Evolutionary conservation across 345 rosid species (phyloP), one percentile per base, ranked within the genome.

Genomic region (Salix purpurea): DNA sequence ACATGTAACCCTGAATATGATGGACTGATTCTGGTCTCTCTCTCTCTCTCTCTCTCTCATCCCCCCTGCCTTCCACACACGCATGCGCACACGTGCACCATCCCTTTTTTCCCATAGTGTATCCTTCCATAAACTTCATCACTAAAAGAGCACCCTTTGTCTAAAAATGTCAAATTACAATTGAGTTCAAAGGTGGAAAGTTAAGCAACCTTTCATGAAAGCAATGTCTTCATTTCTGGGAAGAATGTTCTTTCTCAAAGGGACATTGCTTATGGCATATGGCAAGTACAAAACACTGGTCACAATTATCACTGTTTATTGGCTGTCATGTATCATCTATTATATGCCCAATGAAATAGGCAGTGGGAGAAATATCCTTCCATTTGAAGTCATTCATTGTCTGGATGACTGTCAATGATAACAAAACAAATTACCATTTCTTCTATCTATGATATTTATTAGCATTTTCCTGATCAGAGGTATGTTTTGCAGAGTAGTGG

Each of bases 21-120:
- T 71, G 96, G 93, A 34, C 84, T 96, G 74, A 85, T 96, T 80
- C 82, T 93, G 96, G 99, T 92, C n/a, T n/a, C n/a, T n/a, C 73
- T 65, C 77, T 70, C 54, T 75, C 70, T 75, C 70, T 50, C 52
- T 14, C n/a, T 5, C 56, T 5, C 21, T 16, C n/a, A 4, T 16
- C 58, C 7, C 9, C 58, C 9, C 58, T 39, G 32, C n/a, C 18
- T 15, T 21, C n/a, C 26, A 37, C 42, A 72, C 72, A 32, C 34
- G n/a, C 21, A 16, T 70, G 42, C 52, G 34, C 9, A 12, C 36
- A 50, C 56, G 10, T 23, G 30, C 71, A 64, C 15, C 2, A 19
- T 10, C 23, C 4, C 1, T 15, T 23, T n/a, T 40, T 39, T 11
- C 18, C 54, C 34, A 10, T 24, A 19, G 1, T 44, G 36, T 36